Percentiles rank a stretch among this genome's conserved stretches.
phyloP scores from a whole-genome alignment of 2,329 filamentous ascomycete species.

The Pseudopyrenochaeta lycopersici region DNA sequence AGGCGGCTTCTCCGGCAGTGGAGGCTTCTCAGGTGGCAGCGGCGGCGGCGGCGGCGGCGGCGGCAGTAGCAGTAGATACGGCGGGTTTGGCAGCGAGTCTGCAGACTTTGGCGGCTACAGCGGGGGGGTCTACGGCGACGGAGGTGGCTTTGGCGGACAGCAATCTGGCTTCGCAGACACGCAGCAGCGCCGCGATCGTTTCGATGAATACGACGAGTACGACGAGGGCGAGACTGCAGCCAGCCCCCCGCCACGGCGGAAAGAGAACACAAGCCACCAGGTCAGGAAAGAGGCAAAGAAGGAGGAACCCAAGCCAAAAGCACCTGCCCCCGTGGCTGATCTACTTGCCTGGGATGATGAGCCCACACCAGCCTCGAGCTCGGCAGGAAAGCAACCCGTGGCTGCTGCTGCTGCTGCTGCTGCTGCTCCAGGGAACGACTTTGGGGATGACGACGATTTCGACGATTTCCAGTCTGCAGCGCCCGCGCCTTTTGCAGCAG shows the following conservation, averaged over 20 bases:
- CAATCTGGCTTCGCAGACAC: conserved; percentile 71
- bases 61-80: conserved; percentile 69
- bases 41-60: conserved; percentile 58
- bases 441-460: conserved; percentile 84
- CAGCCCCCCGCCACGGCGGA: conserved; percentile 61
- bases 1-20: conserved; percentile 62
- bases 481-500: conserved; percentile 52
- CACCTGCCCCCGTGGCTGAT: conserved; percentile 80
- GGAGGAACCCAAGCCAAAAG: conserved; percentile 78
- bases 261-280: conserved; percentile 52
- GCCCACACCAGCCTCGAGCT: conserved; percentile 60
- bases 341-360: conserved; percentile 91
- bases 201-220: conserved; percentile 97
- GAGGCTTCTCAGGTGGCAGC: conserved; percentile 75
- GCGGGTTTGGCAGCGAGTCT: conserved; percentile 80
- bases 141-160: conserved; percentile 89
- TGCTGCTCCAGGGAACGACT: conserved; percentile 53
- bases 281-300: conserved; percentile 64
- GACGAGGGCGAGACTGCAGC: conserved; percentile 75
- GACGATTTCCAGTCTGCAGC: conserved; percentile 94
- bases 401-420: too few relatives aligned
- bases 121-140: conserved; percentile 89
- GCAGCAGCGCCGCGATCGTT: conserved; percentile 73
- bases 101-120: conserved; percentile 72
- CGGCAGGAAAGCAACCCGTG: conserved; percentile 56